These are phyloP conservation scores for Alopecurus myosuroides DNA, from an alignment of 176 grass and related monocot genomes.

Conservation along the genomic window DNA sequence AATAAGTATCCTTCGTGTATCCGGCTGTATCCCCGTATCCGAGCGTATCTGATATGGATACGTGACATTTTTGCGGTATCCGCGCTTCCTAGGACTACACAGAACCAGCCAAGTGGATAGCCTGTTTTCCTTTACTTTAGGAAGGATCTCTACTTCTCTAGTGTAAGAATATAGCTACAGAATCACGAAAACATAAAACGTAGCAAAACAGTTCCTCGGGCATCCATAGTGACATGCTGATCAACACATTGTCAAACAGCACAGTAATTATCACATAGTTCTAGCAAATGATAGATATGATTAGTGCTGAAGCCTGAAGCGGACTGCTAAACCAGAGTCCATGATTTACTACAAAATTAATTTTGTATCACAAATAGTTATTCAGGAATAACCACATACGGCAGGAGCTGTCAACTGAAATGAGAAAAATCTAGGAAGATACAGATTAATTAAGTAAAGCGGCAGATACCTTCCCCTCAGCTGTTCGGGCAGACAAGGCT, in stretches of 20 bases:
- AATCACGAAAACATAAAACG: not conserved
- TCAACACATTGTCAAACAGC: not conserved
- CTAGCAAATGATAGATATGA: constrained; percentile 1
- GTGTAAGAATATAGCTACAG: not conserved
- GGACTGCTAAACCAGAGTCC: not conserved
- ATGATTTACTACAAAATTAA: not conserved
- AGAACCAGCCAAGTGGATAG: not conserved
- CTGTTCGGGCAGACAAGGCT: constrained; percentile 76
- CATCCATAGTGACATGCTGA: not conserved
- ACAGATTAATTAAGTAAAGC: not conserved
- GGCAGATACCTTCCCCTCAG: constrained; percentile 75
- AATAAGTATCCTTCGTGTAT: too few species aligned
- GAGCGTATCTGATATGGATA: too few species aligned
- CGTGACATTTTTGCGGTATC: too few species aligned
- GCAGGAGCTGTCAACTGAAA: not conserved
- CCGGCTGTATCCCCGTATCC: too few species aligned
- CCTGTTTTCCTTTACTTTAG: not conserved
- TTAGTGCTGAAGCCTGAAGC: not conserved
- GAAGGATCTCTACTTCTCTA: not conserved
- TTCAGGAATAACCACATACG: not conserved
- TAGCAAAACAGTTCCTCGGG: not conserved
- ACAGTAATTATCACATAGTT: not conserved
- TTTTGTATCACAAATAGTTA: not conserved
- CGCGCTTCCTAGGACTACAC: too few species aligned
- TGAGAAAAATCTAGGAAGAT: not conserved